Evolutionary conservation across 2,329 filamentous ascomycete genomes (phyloP).

Genomic region (Rachicladosporium sp.): DNA sequence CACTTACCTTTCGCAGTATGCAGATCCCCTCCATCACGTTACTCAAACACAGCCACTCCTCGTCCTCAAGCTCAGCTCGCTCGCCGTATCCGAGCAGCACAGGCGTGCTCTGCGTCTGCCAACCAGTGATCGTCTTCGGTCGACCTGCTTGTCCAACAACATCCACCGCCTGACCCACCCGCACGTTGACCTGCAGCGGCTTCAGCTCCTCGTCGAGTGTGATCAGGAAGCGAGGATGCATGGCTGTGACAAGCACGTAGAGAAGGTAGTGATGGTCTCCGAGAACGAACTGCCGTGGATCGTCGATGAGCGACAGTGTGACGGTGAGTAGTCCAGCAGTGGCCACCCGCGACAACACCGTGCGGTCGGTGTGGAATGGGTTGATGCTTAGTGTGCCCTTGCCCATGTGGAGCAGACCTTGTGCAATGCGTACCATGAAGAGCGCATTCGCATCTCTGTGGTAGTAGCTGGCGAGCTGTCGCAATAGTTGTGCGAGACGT

Average conservation of each 20-base stretch:
- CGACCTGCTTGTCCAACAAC: constrained; percentile 93
- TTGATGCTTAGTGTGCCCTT: constrained; percentile 93
- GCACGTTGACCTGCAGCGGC: constrained; percentile 87
- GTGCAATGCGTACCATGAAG: constrained; percentile 98
- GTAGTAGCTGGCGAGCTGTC: constrained; percentile 95
- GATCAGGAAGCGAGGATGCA: constrained; percentile 92
- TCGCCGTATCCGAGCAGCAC: constrained; percentile 91
- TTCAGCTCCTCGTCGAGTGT: constrained; percentile 91
- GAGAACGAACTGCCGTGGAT: constrained; percentile 65
- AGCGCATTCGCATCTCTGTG: constrained; percentile 90
- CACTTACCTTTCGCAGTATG: constrained; percentile 84
- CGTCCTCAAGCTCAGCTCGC: constrained; percentile 90
- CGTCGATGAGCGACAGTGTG: constrained; percentile 85
- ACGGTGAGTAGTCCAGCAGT: constrained; percentile 82
- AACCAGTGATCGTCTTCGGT: constrained; percentile 97
- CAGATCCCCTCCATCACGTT: constrained; percentile 88
- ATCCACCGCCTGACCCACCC: constrained; percentile 94
- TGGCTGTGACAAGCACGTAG: constrained; percentile 92
- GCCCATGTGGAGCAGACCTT: constrained; percentile 96
- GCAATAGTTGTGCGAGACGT: constrained; percentile 80
- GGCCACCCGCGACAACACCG: constrained; percentile 84
- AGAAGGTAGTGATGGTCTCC: constrained; percentile 78
- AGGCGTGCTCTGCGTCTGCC: constrained; percentile 99
- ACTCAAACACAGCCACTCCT: constrained; percentile 87
- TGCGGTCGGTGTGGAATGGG: constrained; percentile 98